A percentile compares a stretch with the other conserved stretches of the same genome.
Conservation (phyloP, 2,329 filamentous ascomycete genomes). For the Cephalotrichum gorgonifer region DNA sequence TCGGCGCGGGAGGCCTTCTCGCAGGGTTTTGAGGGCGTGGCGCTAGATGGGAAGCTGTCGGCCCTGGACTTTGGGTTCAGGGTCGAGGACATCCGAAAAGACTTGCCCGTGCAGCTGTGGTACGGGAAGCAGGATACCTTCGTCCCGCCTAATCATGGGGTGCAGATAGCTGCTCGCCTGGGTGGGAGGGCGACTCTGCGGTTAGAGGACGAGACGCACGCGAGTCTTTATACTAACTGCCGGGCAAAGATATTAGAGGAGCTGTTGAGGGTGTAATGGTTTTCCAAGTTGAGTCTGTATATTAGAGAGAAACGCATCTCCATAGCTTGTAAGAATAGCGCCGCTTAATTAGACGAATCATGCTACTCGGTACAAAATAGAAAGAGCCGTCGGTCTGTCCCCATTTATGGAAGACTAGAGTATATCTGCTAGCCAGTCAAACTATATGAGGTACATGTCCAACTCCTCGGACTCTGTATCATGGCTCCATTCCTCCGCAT, state of each 20-base stretch:
- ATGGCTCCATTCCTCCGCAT: not conserved
- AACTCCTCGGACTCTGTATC: not conserved
- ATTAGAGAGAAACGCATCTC: too few species aligned
- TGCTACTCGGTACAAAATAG: too few species aligned
- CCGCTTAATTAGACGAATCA: too few species aligned
- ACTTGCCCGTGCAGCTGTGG: not conserved
- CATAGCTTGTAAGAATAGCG: too few species aligned
- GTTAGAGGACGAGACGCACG: not conserved
- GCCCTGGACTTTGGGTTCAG: not conserved
- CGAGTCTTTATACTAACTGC: not conserved
- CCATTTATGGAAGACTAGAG: too few species aligned
- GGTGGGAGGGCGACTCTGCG: not conserved
- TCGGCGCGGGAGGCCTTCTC: not conserved
- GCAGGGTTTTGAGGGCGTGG: not conserved
- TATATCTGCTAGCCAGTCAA: too few species aligned
- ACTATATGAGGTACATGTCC: constrained; percentile 9
- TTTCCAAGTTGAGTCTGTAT: too few species aligned
- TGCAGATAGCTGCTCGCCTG: not conserved
- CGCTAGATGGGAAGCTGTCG: not conserved
- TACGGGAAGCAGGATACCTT: not conserved
- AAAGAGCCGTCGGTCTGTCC: too few species aligned
- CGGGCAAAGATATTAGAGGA: not conserved
- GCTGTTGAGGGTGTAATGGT: too few species aligned
- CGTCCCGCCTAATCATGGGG: not conserved
- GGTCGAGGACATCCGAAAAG: not conserved